phyloP scores from a whole-genome alignment of 495 filamentous ascomycete species.

The Aspergillus steynii region DNA sequence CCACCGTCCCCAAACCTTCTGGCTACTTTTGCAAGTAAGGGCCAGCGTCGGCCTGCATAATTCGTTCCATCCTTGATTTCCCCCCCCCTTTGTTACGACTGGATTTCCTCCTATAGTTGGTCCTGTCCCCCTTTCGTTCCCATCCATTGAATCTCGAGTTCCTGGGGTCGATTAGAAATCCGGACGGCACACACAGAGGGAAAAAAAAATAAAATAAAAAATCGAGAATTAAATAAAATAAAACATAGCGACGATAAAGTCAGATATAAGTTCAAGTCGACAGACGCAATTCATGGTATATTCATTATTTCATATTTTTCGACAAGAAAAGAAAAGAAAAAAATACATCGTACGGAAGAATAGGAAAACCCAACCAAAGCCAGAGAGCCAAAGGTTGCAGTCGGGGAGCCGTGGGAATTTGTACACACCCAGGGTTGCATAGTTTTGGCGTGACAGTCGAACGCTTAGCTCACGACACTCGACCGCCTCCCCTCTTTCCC shows the following conservation, averaged over 20 bases:
- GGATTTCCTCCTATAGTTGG: neutral
- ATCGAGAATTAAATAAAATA: neutral
- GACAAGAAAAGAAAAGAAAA: neutral
- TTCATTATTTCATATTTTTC: too few species aligned
- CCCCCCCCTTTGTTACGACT: slow-evolving; percentile 6
- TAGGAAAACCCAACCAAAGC: slow-evolving; percentile 3
- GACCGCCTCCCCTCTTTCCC: slow-evolving; percentile 27
- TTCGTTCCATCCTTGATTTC: slow-evolving; percentile 14
- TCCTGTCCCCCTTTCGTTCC: neutral
- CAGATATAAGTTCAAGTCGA: too few species aligned
- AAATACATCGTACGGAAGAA: neutral
- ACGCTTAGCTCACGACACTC: slow-evolving; percentile 26
- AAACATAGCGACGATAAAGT: neutral
- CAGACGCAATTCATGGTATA: too few species aligned
- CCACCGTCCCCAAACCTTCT: slow-evolving; percentile 26
- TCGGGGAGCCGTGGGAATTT: slow-evolving; percentile 24
- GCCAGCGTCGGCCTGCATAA: slow-evolving; percentile 18
- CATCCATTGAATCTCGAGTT: neutral
- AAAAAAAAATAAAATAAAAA: neutral
- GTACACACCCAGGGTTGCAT: slow-evolving; percentile 28
- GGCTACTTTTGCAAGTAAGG: slow-evolving; percentile 13
- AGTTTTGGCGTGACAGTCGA: slow-evolving; percentile 19
- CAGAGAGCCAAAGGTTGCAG: slow-evolving; percentile 17
- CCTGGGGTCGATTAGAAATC: slow-evolving; percentile 7
- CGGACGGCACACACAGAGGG: neutral